phyloP scores from a whole-genome alignment of 805 yeast species.

The Metschnikowia borealis region DNA sequence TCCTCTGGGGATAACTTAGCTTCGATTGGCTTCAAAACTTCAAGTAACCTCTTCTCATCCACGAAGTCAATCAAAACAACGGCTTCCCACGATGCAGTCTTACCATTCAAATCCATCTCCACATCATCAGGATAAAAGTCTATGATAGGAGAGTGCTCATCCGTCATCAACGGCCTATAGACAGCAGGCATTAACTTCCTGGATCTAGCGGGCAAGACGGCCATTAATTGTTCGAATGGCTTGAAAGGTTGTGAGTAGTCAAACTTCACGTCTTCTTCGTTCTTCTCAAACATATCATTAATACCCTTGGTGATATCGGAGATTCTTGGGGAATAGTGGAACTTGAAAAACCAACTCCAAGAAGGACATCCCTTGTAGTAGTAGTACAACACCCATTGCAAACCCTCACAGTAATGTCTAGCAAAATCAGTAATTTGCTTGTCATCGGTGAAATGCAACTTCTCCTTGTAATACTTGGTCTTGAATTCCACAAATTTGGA shows the following conservation, averaged over 20 bases:
- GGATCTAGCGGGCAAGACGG: constrained; percentile 93
- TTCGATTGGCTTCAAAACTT: constrained; percentile 68
- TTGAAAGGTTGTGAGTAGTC: constrained; percentile 73
- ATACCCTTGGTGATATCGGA: constrained; percentile 80
- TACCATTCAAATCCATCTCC: constrained; percentile 87
- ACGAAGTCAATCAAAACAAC: constrained; percentile 91
- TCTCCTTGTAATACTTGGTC: constrained; percentile 77
- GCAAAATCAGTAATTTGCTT: constrained; percentile 60
- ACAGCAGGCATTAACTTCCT: constrained; percentile 69
- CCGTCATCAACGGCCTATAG: constrained; percentile 81
- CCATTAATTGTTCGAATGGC: constrained; percentile 96
- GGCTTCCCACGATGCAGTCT: constrained; percentile 96
- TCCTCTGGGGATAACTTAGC: constrained; percentile 65
- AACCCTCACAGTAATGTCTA: constrained; percentile 84
- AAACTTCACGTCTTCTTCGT: constrained; percentile 45
- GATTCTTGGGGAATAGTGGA: constrained; percentile 92
- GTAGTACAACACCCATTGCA: constrained; percentile 94
- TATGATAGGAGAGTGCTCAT: constrained; percentile 76
- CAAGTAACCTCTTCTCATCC: constrained; percentile 70
- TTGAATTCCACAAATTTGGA: constrained; percentile 79
- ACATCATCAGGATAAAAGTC: constrained; percentile 91
- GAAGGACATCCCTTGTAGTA: constrained; percentile 89
- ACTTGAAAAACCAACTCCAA: constrained; percentile 91
- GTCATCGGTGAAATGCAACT: constrained; percentile 66
- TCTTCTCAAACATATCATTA: constrained; percentile 40